These are phyloP conservation scores for Blastocystis sp. DNA, from an alignment of 352 stramenopile species.

Conservation along the genomic window DNA sequence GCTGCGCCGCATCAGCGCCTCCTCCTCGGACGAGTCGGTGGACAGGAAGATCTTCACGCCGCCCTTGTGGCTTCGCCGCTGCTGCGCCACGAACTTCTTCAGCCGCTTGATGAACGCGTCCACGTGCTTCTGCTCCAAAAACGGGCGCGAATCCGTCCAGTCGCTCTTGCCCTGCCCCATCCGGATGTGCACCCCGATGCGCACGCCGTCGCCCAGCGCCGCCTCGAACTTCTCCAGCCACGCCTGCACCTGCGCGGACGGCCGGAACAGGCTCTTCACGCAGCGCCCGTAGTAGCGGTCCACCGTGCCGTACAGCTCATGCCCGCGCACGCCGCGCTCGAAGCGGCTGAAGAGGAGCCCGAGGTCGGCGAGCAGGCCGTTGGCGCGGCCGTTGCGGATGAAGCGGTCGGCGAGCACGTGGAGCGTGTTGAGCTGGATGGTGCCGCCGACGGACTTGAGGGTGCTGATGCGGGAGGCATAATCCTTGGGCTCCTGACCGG, in stretches of 20 bases:
- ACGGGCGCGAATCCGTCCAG: slow-evolving; percentile 32
- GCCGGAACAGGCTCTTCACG: slow-evolving; percentile 1
- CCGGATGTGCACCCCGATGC: slow-evolving; percentile 55
- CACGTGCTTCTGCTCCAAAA: slow-evolving; percentile 34
- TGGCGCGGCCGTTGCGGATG: neutral
- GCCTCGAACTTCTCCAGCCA: neutral
- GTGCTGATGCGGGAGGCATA: neutral
- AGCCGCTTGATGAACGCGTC: neutral
- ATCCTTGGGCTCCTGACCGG: neutral
- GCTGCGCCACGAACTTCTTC: neutral
- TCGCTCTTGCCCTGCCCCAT: slow-evolving; percentile 52
- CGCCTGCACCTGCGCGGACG: neutral
- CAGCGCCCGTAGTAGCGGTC: slow-evolving; percentile 47
- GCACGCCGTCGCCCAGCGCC: slow-evolving; percentile 12
- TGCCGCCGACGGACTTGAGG: neutral
- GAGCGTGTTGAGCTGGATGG: slow-evolving; percentile 15
- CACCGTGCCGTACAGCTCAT: neutral
- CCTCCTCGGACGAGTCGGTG: slow-evolving; percentile 31
- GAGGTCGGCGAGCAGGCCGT: neutral
- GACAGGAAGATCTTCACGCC: slow-evolving; percentile 49
- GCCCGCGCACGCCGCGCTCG: neutral
- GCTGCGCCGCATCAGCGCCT: neutral
- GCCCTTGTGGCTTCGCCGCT: neutral
- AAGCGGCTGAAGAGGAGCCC: neutral
- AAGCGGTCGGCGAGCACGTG: slow-evolving; percentile 56